phyloP scores from a whole-genome alignment of 768 basidiomycete genomes.

The Lentinula raphanica region DNA sequence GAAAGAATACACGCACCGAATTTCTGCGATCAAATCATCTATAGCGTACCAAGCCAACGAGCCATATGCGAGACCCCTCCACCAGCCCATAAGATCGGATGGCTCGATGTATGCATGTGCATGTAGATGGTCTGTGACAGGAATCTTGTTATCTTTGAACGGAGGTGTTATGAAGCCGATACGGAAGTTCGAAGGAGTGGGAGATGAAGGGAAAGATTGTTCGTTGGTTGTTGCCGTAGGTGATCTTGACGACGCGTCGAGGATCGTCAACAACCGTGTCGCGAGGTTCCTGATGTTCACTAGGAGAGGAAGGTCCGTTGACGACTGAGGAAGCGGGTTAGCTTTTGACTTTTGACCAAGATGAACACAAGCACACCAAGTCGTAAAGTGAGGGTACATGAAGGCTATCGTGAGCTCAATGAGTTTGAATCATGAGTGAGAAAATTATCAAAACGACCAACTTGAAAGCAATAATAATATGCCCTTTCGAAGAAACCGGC shows the following conservation, averaged over 20 bases:
- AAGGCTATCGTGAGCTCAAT: slow-evolving; percentile 37
- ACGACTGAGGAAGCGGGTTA: slow-evolving; percentile 41
- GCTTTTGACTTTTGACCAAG: not conserved
- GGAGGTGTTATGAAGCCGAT: slow-evolving; percentile 79
- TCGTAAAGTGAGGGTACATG: slow-evolving; percentile 77
- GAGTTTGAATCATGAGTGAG: too few relatives aligned
- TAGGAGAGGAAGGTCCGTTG: slow-evolving; percentile 70
- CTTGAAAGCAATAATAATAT: slow-evolving; percentile 75
- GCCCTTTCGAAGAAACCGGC: slow-evolving; percentile 69
- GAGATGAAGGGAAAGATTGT: slow-evolving; percentile 17
- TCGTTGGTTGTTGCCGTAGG: slow-evolving; percentile 19
- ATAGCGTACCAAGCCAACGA: slow-evolving; percentile 71
- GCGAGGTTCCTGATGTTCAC: slow-evolving; percentile 56
- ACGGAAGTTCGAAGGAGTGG: slow-evolving; percentile 39
- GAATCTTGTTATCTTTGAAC: slow-evolving; percentile 72
- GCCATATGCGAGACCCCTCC: slow-evolving; percentile 61
- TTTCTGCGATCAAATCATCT: slow-evolving; percentile 78
- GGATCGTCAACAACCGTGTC: slow-evolving; percentile 46
- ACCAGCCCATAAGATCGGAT: slow-evolving; percentile 67
- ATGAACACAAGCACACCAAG: slow-evolving; percentile 34
- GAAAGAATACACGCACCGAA: slow-evolving; percentile 45
- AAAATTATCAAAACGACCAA: slow-evolving; percentile 28
- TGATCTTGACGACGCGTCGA: slow-evolving; percentile 31
- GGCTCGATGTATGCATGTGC: slow-evolving; percentile 68
- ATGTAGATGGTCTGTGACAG: slow-evolving; percentile 75